Evolutionary conservation across 148 eudicot genomes (phyloP).

Genomic region (Heliamphora exappendiculata): DNA sequence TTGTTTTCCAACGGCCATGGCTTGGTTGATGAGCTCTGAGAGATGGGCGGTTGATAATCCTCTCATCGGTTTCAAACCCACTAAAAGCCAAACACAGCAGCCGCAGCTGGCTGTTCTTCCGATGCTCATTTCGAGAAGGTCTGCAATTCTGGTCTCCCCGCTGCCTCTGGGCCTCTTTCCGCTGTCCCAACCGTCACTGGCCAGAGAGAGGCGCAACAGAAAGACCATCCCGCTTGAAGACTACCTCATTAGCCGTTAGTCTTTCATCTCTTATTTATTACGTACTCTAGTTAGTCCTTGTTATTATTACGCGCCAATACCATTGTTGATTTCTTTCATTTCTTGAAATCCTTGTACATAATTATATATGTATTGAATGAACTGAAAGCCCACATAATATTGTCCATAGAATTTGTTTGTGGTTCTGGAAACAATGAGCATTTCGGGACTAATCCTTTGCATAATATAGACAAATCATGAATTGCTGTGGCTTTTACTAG

Average conservation of each 20-base stretch:
- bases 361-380: neutral
- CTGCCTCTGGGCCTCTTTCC: conserved; percentile 28
- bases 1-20: conserved; percentile 27
- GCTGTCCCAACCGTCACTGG: conserved; percentile 32
- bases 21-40: conserved; percentile 20
- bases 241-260: conserved; percentile 60
- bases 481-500: neutral
- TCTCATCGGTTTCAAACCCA: conserved; percentile 13
- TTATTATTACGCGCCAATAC: too few relatives aligned
- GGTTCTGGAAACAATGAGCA: neutral
- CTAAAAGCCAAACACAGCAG: conserved; percentile 7
- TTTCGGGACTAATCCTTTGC: neutral
- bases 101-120: conserved; percentile 9
- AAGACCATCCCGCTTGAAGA: conserved; percentile 68
- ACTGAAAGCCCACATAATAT: neutral
- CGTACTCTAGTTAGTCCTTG: neutral
- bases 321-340: neutral
- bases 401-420: neutral
- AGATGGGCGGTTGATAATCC: conserved; percentile 13
- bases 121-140: conserved; percentile 53
- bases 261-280: neutral
- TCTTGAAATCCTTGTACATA: neutral
- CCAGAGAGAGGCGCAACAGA: conserved; percentile 72
- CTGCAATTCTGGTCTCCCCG: conserved; percentile 40
- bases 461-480: neutral